Percentiles rank a stretch among this genome's conserved stretches.
Conservation (phyloP, 2,329 filamentous ascomycete species). For the Acarospora socialis region DNA sequence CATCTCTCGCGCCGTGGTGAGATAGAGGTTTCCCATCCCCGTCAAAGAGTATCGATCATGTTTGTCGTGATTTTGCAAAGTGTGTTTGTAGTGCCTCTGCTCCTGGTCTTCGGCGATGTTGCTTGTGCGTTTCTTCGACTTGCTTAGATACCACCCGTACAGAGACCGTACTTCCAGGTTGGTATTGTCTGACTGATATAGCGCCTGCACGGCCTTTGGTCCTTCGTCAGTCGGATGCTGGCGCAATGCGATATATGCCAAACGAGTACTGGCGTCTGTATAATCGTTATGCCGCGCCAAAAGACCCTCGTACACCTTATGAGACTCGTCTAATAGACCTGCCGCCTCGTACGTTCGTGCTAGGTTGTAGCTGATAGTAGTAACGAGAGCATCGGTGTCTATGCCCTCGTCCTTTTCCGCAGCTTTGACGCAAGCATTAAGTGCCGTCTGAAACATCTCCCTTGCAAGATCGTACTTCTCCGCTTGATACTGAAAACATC, state of each 20-base stretch:
- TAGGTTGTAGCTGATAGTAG: slow-evolving; percentile 93
- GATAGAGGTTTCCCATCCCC: slow-evolving; percentile 92
- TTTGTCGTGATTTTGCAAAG: slow-evolving; percentile 85
- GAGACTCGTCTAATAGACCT: slow-evolving; percentile 65
- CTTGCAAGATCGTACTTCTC: slow-evolving; percentile 69
- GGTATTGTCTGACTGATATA: slow-evolving; percentile 69
- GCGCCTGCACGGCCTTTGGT: slow-evolving; percentile 67
- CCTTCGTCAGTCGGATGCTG: slow-evolving; percentile 73
- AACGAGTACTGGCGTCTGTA: slow-evolving; percentile 73
- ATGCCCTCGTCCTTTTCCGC: slow-evolving; percentile 58
- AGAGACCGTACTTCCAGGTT: slow-evolving; percentile 86
- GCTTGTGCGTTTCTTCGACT: slow-evolving; percentile 65
- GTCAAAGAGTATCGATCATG: slow-evolving; percentile 94
- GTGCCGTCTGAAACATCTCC: slow-evolving; percentile 80
- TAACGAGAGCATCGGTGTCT: slow-evolving; percentile 83
- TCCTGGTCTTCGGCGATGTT: slow-evolving; percentile 84
- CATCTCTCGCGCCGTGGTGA: slow-evolving; percentile 85
- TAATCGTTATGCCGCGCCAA: slow-evolving; percentile 79
- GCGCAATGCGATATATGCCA: slow-evolving; percentile 79
- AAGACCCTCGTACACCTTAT: slow-evolving; percentile 76
- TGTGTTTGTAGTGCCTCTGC: slow-evolving; percentile 91
- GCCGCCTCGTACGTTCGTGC: slow-evolving; percentile 84
- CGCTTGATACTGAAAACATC: slow-evolving; percentile 77
- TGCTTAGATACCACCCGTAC: slow-evolving; percentile 91
- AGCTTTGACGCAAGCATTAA: slow-evolving; percentile 74